Percentiles rank a stretch among this genome's conserved stretches.
Conservation (phyloP, 768 basidiomycete genomes). For the Hericium erinaceus region DNA sequence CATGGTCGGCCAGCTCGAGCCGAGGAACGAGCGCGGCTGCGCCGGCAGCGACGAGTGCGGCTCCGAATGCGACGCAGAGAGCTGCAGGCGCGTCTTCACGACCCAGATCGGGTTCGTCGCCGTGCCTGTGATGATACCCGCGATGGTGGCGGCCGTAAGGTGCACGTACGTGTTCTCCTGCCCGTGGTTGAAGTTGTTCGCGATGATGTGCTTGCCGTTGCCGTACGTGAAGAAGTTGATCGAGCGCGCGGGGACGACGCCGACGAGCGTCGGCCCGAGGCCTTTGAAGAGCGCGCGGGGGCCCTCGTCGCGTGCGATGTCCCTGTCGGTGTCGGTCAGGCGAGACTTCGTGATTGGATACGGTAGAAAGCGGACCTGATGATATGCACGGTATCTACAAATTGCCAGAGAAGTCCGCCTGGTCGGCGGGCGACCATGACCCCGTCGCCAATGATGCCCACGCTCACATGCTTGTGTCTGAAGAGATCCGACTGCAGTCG, state of each 20-base stretch:
- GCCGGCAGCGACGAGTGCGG: not conserved
- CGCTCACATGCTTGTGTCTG: conserved; percentile 30
- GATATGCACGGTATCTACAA: conserved; percentile 90
- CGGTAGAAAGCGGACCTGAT: conserved; percentile 48
- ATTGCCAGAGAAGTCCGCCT: conserved; percentile 72
- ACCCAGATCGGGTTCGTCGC: conserved; percentile 99
- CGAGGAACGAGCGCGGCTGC: conserved; percentile 26
- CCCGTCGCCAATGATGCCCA: conserved; percentile 24
- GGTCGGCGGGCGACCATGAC: conserved; percentile 24
- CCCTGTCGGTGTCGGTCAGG: conserved; percentile 32
- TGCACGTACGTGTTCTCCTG: conserved; percentile 82
- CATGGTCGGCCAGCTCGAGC: conserved; percentile 54
- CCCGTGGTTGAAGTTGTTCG: conserved; percentile 69
- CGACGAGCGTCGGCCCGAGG: conserved; percentile 88
- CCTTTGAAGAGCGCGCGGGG: conserved; percentile 89
- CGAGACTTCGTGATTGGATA: not conserved
- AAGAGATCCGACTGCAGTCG: conserved; percentile 90
- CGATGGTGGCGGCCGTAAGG: conserved; percentile 74
- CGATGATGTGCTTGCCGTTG: conserved; percentile 89
- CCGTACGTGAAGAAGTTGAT: conserved; percentile 99
- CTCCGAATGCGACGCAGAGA: conserved; percentile 29
- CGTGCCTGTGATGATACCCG: conserved; percentile 79
- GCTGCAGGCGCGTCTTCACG: conserved; percentile 92
- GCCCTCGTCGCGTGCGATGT: conserved; percentile 85
- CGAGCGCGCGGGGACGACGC: conserved; percentile 90